These are phyloP conservation scores for Amanita muscaria DNA, from an alignment of 768 basidiomycete genomes.

Conservation along the genomic window DNA sequence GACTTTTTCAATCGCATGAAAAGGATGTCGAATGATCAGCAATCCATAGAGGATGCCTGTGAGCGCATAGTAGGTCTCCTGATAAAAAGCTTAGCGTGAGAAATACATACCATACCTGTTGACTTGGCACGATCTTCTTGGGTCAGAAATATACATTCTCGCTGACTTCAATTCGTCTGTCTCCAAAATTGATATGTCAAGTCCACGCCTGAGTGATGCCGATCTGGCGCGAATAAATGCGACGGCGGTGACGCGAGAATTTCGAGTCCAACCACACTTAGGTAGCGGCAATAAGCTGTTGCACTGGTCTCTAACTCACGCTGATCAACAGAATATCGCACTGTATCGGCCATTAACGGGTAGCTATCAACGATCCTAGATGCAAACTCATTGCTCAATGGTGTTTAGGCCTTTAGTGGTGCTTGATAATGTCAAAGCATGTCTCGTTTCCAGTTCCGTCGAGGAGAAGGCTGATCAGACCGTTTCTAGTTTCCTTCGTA, in stretches of 20 bases:
- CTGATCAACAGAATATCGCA: conserved; percentile 70
- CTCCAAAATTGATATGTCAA: conserved; percentile 27
- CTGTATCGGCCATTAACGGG: conserved; percentile 99
- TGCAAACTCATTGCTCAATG: conserved; percentile 10
- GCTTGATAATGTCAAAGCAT: conserved; percentile 95
- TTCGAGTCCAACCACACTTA: conserved; percentile 81
- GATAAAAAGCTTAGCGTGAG: not conserved
- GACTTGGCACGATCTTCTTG: not conserved
- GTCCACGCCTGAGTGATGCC: conserved; percentile 59
- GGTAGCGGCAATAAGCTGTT: conserved; percentile 38
- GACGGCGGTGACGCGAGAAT: conserved; percentile 83
- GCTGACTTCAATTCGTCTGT: not conserved
- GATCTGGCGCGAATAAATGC: conserved; percentile 79
- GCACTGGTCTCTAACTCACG: conserved; percentile 7
- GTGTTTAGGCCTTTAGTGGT: conserved; percentile 85
- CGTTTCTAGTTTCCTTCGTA: conserved; percentile 80
- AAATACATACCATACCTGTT: conserved; percentile 3
- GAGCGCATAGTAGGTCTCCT: not conserved
- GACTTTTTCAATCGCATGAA: not conserved
- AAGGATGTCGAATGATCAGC: conserved; percentile 8
- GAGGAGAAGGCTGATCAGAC: conserved; percentile 2
- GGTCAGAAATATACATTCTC: not conserved
- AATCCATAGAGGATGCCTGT: conserved; percentile 2
- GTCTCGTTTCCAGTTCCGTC: conserved; percentile 15
- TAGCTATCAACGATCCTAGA: conserved; percentile 17